Base-by-base conservation (phyloP, 345 rosid species). In the Boechera divaricarpa region DNA sequence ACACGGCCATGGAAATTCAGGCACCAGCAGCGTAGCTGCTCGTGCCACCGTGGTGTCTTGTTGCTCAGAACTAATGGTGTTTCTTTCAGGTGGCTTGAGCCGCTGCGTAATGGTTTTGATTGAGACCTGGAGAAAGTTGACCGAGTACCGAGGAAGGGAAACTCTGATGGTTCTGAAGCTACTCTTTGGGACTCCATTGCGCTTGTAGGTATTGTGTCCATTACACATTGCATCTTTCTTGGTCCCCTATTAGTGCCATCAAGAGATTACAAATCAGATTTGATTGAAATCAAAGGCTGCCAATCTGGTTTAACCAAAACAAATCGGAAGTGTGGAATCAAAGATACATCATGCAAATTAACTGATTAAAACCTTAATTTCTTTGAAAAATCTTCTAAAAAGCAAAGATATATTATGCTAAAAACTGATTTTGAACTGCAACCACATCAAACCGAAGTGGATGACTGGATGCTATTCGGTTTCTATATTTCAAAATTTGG, bases 1-100 rank as follows among this genome's bases (percentile, higher is more conserved):
- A 90, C 96, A 57, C 93, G 84, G 35, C 96, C 96, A 35, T 86
- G 87, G 78, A 90, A 90, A 69, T 90, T 90, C 73, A 88, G 75
- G 81, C 96, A 88, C 96, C 93, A 90, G 77, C 93, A 90, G 36
- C 88, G 91, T 32, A 90, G 90, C 56, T 90, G 93, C 81, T 87
- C 93, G 7, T 88, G 96, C 93, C 96, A 90, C 82, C 93, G 82
- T 35, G 96, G 96, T 21, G 91, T 78, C 82, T 88, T 90, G 65
- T 90, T 88, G 71, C 76, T 88, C 70, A 90, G 73, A 8, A 84
- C 83, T 47, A 90, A 74, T 16, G 82, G 56, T 35, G 69, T 80
- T 58, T 85, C 87, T 58, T 80, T 86, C 74, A 72, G 52, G 63
- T 47, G 62, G 35, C 80, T 84, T 1, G 63, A 49, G 61, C 63